Conservation (phyloP, 2,329 filamentous ascomycete genomes). For the Calonectria multiphialidica region DNA sequence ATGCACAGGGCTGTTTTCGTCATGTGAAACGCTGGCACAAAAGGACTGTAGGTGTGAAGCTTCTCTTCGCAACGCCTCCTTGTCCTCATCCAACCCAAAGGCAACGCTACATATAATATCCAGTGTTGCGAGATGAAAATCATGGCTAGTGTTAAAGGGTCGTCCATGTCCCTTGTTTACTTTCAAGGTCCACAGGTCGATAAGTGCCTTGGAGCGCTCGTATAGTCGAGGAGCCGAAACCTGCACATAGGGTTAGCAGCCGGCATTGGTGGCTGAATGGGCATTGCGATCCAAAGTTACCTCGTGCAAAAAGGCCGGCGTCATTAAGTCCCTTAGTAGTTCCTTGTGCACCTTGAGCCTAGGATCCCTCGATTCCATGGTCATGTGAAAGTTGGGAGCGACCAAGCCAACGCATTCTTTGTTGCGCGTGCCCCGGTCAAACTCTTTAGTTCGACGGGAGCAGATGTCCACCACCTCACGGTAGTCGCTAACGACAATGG, state of each 20-base stretch:
- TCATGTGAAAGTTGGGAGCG: conserved; percentile 48
- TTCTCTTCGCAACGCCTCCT: conserved; percentile 32
- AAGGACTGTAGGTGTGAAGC: conserved; percentile 21
- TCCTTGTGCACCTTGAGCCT: conserved; percentile 48
- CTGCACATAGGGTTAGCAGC: conserved; percentile 32
- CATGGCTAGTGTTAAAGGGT: conserved; percentile 48
- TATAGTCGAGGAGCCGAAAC: conserved; percentile 52
- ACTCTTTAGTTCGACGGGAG: conserved; percentile 47
- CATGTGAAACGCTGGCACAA: neutral
- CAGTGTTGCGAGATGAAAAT: conserved; percentile 48
- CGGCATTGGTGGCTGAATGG: neutral
- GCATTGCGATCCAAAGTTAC: conserved; percentile 20
- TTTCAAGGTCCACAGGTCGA: conserved; percentile 52
- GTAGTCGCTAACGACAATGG: conserved; percentile 49
- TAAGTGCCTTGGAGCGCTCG: conserved; percentile 43
- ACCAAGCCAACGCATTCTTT: conserved; percentile 39
- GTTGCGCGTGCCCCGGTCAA: conserved; percentile 45
- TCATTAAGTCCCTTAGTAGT: conserved; percentile 52
- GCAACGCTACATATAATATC: conserved; percentile 52
- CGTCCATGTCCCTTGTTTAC: conserved; percentile 38
- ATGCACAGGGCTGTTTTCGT: conserved; percentile 13
- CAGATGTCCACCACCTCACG: conserved; percentile 49
- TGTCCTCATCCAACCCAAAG: conserved; percentile 45
- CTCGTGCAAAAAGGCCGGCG: conserved; percentile 49
- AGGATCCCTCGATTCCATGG: conserved; percentile 47